Conservation (phyloP, 2,329 filamentous ascomycete species). For the Penicillium brasilianum region DNA sequence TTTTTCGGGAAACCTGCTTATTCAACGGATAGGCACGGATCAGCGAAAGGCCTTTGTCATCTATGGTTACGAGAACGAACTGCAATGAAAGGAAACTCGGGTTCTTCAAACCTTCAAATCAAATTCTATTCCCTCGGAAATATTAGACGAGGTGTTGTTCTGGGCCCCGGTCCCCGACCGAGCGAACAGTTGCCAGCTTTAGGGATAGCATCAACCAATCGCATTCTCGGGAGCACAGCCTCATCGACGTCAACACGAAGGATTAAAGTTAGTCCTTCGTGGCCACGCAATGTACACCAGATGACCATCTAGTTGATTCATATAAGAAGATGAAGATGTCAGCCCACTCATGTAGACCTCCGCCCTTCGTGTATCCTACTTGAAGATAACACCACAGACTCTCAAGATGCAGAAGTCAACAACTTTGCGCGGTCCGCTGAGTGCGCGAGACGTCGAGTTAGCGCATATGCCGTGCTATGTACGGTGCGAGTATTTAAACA, state of each 20-base stretch:
- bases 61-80: neutral
- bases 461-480: constrained; percentile 8
- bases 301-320: neutral
- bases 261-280: neutral
- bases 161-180: neutral
- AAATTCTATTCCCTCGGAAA: neutral
- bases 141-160: neutral
- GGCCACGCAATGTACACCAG: neutral
- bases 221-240: neutral
- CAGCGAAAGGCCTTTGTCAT: neutral
- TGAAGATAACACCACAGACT: neutral
- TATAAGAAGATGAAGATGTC: neutral
- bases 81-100: neutral
- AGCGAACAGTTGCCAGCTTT: neutral
- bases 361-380: neutral
- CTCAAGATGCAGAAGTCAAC: constrained; percentile 6
- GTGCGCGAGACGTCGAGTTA: constrained; percentile 5
- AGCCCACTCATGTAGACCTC: neutral
- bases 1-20: neutral
- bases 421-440: constrained; percentile 1
- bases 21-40: neutral
- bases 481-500: constrained; percentile 6
- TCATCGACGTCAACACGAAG: constrained; percentile 6
- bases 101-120: neutral
- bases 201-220: neutral